These are phyloP conservation scores for Kockovaella imperatae DNA, from an alignment of 768 basidiomycete genomes.

Conservation along the genomic window DNA sequence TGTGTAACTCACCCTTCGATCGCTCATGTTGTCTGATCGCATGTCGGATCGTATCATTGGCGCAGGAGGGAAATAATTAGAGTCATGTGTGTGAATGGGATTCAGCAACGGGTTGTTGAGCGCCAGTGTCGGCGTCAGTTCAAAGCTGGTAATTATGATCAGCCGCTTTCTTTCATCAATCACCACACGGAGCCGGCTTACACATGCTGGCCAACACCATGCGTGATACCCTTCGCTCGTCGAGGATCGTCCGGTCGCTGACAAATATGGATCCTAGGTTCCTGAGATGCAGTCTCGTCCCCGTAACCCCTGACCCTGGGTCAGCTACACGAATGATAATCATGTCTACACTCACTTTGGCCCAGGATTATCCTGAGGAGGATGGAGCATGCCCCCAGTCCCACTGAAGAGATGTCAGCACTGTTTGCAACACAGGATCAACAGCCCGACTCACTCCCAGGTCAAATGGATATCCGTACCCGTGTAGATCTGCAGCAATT, in stretches of 20 bases:
- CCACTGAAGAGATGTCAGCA: slow-evolving; percentile 13
- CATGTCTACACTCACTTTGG: slow-evolving; percentile 41
- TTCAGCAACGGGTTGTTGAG: slow-evolving; percentile 38
- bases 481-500: slow-evolving; percentile 43
- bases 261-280: slow-evolving; percentile 77
- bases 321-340: neutral
- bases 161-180: neutral
- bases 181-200: slow-evolving; percentile 9
- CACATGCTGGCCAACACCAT: slow-evolving; percentile 40
- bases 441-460: slow-evolving; percentile 70
- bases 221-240: slow-evolving; percentile 36
- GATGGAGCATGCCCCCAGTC: slow-evolving; percentile 28
- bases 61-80: slow-evolving; percentile 42
- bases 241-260: slow-evolving; percentile 55
- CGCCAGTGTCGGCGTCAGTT: slow-evolving; percentile 39
- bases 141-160: slow-evolving; percentile 21
- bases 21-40: no score
- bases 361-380: slow-evolving; percentile 46
- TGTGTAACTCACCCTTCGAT: no score
- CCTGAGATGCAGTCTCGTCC: slow-evolving; percentile 56
- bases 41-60: no score
- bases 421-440: neutral
- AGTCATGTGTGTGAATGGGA: slow-evolving; percentile 36
- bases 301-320: slow-evolving; percentile 42
- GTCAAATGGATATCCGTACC: slow-evolving; percentile 59